These are phyloP conservation scores for Laguncularia racemosa DNA, from an alignment of 345 rosid genomes.

Conservation along the genomic window DNA sequence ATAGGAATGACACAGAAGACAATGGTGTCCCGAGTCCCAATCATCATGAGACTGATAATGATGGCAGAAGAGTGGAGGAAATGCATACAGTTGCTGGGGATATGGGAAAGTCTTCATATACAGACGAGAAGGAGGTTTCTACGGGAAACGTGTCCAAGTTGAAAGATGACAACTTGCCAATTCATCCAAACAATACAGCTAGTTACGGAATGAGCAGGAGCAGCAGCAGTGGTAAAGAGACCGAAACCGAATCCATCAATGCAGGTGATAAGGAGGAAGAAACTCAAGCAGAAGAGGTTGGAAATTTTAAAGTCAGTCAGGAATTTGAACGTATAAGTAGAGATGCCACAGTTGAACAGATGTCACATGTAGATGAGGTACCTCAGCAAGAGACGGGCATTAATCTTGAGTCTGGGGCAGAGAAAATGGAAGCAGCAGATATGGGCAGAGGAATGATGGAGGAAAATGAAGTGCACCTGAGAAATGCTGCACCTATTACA, in stretches of 20 bases:
- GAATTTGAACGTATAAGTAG: conserved; percentile 23
- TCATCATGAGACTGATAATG: conserved; percentile 17
- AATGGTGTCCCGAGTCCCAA: conserved; percentile 10
- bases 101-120: conserved; percentile 9
- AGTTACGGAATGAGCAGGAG: conserved; percentile 5
- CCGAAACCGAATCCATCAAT: conserved; percentile 11
- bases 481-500: conserved; percentile 16
- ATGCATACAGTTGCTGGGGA: conserved; percentile 14
- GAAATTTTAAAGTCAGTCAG: conserved; percentile 16
- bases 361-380: conserved; percentile 20
- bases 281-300: conserved; percentile 19
- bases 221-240: conserved; percentile 9
- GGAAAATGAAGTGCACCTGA: conserved; percentile 19
- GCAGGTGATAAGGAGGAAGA: conserved; percentile 15
- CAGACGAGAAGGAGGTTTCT: conserved; percentile 14
- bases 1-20: conserved; percentile 13
- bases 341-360: conserved; percentile 23
- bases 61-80: conserved; percentile 12
- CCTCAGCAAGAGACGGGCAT: conserved; percentile 23
- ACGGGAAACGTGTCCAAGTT: conserved; percentile 14
- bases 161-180: conserved; percentile 25
- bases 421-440: conserved; percentile 24
- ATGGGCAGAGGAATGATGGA: conserved; percentile 22
- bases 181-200: conserved; percentile 21
- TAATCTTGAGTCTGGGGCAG: conserved; percentile 33